Evolutionary conservation across 805 yeast species (phyloP).

Genomic region (Teunomyces stri): DNA sequence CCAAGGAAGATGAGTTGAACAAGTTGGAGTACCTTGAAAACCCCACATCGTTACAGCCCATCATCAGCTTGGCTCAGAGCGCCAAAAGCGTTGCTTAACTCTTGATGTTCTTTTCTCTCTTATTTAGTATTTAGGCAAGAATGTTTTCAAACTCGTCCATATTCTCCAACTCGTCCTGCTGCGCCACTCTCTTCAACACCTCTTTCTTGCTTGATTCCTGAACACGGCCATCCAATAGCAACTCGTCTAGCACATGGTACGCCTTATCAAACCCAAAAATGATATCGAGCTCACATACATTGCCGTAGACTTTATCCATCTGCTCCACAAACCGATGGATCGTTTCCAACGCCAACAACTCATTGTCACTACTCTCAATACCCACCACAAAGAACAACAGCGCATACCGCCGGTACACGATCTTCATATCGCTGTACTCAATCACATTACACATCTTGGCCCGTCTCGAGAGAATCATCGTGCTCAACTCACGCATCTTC

Average conservation of each 20-base stretch:
- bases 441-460: slow-evolving; percentile 94
- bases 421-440: slow-evolving; percentile 80
- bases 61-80: slow-evolving; percentile 10
- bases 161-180: slow-evolving; percentile 84
- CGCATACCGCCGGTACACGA: slow-evolving; percentile 91
- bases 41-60: slow-evolving; percentile 4
- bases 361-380: slow-evolving; percentile 80
- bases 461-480: slow-evolving; percentile 78
- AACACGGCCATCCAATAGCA: slow-evolving; percentile 82
- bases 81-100: slow-evolving; percentile 8
- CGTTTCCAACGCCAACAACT: slow-evolving; percentile 76
- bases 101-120: too few relatives aligned
- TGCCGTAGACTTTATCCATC: slow-evolving; percentile 94
- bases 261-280: slow-evolving; percentile 95
- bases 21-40: slow-evolving; percentile 38
- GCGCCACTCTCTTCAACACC: slow-evolving; percentile 69
- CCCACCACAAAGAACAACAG: slow-evolving; percentile 89
- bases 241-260: slow-evolving; percentile 86
- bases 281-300: slow-evolving; percentile 94
- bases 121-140: slow-evolving; percentile 20
- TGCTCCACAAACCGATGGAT: slow-evolving; percentile 94
- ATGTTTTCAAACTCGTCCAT: slow-evolving; percentile 59
- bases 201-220: slow-evolving; percentile 82
- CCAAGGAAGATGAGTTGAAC: slow-evolving; percentile 55
- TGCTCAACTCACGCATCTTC: slow-evolving; percentile 80